Evolutionary conservation across 495 filamentous ascomycete species (phyloP).

Genomic region (Aspergillus affinis): DNA sequence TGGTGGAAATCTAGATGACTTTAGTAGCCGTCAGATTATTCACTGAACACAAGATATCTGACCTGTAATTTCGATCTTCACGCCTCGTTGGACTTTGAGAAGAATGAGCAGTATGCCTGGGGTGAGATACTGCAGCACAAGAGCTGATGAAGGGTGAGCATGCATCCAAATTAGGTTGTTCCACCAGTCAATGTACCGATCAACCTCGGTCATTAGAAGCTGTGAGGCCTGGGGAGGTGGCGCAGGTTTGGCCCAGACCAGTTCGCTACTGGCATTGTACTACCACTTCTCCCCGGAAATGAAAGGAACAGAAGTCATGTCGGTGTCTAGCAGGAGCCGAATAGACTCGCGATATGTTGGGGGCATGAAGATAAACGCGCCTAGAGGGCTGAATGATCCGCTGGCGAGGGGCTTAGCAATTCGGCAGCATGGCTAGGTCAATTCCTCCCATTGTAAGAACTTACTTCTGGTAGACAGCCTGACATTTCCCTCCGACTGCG

Average conservation of each 20-base stretch:
- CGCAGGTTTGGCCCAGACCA: neutral
- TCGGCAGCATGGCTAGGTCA: neutral
- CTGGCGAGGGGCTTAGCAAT: neutral
- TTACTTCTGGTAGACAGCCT: neutral
- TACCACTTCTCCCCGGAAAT: neutral
- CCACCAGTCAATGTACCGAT: neutral
- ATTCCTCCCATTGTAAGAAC: neutral
- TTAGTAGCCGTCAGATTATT: neutral
- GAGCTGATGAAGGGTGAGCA: neutral
- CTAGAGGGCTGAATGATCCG: neutral
- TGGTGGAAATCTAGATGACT: neutral
- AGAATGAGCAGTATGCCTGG: neutral
- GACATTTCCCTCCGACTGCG: neutral
- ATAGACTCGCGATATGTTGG: neutral
- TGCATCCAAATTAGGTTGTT: neutral
- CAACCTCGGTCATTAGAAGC: neutral
- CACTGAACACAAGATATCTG: neutral
- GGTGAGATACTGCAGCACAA: neutral
- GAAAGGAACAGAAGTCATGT: neutral
- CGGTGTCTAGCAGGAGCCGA: neutral
- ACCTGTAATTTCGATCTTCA: neutral
- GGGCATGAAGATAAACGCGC: neutral
- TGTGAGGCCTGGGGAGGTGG: neutral
- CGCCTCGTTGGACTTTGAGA: neutral
- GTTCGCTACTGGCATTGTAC: neutral